Evolutionary conservation across 805 yeast genomes (phyloP).

Genomic region (Schwanniomyces vanrijiae): DNA sequence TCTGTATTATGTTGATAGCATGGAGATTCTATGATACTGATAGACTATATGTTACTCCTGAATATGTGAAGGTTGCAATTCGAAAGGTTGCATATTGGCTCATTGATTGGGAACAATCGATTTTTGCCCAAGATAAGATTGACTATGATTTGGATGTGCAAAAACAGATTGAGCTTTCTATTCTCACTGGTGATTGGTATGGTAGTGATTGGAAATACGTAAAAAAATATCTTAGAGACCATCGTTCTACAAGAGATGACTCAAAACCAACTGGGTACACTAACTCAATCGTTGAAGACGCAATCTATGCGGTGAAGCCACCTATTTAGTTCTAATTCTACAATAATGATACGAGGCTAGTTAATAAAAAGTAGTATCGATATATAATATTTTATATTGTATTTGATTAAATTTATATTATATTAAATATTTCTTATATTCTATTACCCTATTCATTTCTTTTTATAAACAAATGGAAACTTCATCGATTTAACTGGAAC

Average conservation of each 20-base stretch:
- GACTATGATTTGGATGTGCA: conserved; percentile 11
- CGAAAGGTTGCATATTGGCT: conserved; percentile 44
- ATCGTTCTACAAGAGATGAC: conserved; percentile 16
- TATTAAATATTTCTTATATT: too few species aligned
- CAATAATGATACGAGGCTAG: too few species aligned
- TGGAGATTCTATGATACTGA: conserved; percentile 12
- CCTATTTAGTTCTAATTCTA: too few species aligned
- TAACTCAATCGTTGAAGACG: conserved; percentile 39
- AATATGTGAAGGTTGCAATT: conserved; percentile 35
- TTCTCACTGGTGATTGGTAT: conserved; percentile 44
- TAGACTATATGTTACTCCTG: conserved; percentile 36
- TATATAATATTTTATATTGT: too few species aligned
- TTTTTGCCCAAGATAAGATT: conserved; percentile 9
- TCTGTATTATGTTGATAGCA: conserved; percentile 27
- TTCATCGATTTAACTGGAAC: background rate
- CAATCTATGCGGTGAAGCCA: conserved; percentile 30
- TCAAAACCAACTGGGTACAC: conserved; percentile 32
- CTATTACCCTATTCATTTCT: too few species aligned
- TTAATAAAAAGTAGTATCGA: too few species aligned
- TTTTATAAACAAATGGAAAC: too few species aligned
- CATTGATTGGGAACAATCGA: conserved; percentile 38
- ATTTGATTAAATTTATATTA: too few species aligned
- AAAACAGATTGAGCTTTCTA: conserved; percentile 25
- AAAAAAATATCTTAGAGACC: conserved; percentile 22
- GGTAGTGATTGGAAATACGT: conserved; percentile 41